Percentiles rank a stretch among this genome's conserved stretches.
Conservation (phyloP, 345 rosid species). For the Melaleuca quinquenervia region DNA sequence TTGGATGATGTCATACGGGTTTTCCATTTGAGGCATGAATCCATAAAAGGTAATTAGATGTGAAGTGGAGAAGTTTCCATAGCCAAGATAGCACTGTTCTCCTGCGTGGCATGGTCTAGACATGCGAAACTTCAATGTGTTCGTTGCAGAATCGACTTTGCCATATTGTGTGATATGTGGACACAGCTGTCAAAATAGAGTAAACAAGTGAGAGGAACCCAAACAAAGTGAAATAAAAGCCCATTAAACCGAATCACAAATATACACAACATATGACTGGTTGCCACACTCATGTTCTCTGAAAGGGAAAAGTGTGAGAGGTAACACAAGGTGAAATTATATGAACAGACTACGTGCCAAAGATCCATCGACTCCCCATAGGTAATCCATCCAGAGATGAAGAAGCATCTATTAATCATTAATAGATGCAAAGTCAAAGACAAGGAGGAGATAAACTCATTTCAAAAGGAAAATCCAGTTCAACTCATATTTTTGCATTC, state of each 20-base stretch:
- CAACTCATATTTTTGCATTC: not conserved
- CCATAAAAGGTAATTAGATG: conserved; percentile 89
- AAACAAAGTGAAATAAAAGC: not conserved
- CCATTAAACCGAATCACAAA: not conserved
- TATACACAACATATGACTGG: not conserved
- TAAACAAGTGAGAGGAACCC: not conserved
- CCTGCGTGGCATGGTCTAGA: conserved; percentile 61
- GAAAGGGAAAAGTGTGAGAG: not conserved
- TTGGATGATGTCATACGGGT: conserved; percentile 72
- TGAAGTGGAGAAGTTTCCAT: conserved; percentile 73
- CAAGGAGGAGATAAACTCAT: not conserved
- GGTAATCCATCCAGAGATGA: not conserved
- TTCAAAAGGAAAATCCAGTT: not conserved
- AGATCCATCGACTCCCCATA: not conserved
- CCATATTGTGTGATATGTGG: conserved; percentile 83
- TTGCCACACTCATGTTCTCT: not conserved
- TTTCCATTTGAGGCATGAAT: conserved; percentile 70
- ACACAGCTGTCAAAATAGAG: conserved; percentile 27
- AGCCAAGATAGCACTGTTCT: conserved; percentile 81
- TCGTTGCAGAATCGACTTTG: conserved; percentile 53
- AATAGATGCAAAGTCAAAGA: not conserved
- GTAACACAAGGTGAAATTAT: not conserved
- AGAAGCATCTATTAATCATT: not conserved
- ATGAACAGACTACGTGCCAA: not conserved
- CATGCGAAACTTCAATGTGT: conserved; percentile 66